Evolutionary conservation across 192 early-diverging fungal species (phyloP).

Genomic region (Coemansia sp.): DNA sequence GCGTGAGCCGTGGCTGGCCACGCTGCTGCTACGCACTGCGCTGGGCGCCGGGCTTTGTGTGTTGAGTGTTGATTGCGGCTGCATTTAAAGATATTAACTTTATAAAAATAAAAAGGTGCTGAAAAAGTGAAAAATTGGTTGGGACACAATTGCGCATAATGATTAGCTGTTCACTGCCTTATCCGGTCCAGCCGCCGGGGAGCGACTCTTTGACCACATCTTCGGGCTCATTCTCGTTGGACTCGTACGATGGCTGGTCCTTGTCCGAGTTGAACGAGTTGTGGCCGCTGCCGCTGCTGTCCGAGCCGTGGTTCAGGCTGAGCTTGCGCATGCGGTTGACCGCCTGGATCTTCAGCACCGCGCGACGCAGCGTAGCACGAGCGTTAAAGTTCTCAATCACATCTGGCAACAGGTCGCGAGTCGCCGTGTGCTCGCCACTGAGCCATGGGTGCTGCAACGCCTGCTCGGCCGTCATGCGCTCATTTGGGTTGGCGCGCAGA

Average conservation of each 20-base stretch:
- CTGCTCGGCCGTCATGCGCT: constrained; percentile 76
- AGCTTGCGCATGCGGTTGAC: constrained; percentile 50
- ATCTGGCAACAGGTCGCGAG: constrained; percentile 81
- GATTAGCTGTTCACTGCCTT: too few relatives aligned
- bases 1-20: constrained; percentile 31
- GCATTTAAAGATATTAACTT: background rate
- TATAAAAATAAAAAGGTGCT: background rate
- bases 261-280: constrained; percentile 16
- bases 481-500: constrained; percentile 65
- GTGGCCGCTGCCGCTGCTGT: constrained; percentile 15
- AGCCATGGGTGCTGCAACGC: constrained; percentile 88
- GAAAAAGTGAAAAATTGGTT: too few relatives aligned
- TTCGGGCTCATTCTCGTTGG: constrained; percentile 1
- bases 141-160: too few relatives aligned
- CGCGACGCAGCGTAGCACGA: constrained; percentile 46
- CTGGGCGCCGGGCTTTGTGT: background rate
- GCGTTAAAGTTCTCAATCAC: constrained; percentile 70
- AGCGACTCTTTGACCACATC: background rate
- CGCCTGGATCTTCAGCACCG: constrained; percentile 51
- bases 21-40: constrained; percentile 7
- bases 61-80: background rate
- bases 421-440: constrained; percentile 57
- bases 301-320: constrained; percentile 16
- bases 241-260: background rate
- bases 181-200: background rate